Conservation (phyloP, 441 rosid genomes). For the Corymbia calophylla region DNA sequence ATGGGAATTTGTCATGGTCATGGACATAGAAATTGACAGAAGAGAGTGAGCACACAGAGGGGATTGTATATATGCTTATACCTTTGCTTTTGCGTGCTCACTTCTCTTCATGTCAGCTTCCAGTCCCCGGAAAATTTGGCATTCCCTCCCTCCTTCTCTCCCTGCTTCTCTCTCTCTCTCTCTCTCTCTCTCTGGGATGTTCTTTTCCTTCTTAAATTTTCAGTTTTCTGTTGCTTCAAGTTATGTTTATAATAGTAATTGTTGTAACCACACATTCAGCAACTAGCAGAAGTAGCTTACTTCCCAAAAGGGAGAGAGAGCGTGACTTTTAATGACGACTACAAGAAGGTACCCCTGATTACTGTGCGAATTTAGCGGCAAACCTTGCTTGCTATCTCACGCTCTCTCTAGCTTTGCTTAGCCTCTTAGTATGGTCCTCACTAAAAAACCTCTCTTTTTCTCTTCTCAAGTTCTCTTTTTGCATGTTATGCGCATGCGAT, state of each 20-base stretch:
- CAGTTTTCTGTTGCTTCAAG: not conserved
- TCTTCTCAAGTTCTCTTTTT: slow-evolving; percentile 25
- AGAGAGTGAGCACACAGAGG: slow-evolving; percentile 99
- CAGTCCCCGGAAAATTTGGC: not conserved
- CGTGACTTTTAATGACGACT: slow-evolving; percentile 20
- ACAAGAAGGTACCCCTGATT: slow-evolving; percentile 10
- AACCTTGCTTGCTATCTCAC: not conserved
- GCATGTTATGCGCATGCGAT: not conserved
- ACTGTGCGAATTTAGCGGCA: slow-evolving; percentile 21
- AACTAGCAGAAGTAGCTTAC: not conserved
- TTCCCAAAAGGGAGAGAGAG: not conserved
- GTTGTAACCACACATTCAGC: not conserved
- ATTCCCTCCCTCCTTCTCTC: not conserved
- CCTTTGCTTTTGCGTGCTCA: slow-evolving; percentile 94
- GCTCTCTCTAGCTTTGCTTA: slow-evolving; percentile 11
- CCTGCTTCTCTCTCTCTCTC: not conserved
- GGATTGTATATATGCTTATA: slow-evolving; percentile 44
- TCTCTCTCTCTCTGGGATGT: not conserved
- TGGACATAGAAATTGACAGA: slow-evolving; percentile 81
- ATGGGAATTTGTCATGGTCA: not conserved
- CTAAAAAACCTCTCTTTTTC: not conserved
- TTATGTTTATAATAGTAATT: not conserved
- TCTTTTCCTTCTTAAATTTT: not conserved
- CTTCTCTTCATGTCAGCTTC: slow-evolving; percentile 66
- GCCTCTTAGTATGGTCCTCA: slow-evolving; percentile 18